A percentile compares a stretch with the other conserved stretches of the same genome.
Conservation (phyloP, 345 rosid species). For the Psidium guajava region DNA sequence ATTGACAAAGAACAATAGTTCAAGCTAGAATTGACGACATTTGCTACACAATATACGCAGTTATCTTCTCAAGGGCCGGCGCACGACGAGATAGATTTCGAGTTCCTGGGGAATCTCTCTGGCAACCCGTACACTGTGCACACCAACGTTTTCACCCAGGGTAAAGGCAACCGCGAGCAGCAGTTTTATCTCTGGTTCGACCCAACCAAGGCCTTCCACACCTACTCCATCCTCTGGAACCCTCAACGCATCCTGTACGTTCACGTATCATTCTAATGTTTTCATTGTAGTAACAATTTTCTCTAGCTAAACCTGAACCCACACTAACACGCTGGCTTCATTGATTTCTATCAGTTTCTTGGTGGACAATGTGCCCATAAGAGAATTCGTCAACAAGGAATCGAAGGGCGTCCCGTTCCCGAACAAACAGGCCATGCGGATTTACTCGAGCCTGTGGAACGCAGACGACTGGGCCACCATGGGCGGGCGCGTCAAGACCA, state of each 20-base stretch:
- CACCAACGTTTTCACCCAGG: constrained; percentile 42
- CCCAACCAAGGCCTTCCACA: constrained; percentile 37
- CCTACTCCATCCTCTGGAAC: constrained; percentile 47
- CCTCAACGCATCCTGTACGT: constrained; percentile 31
- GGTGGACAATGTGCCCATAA: constrained; percentile 37
- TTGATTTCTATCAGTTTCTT: constrained; percentile 15
- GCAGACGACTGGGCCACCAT: constrained; percentile 54
- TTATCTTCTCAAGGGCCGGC: constrained; percentile 39
- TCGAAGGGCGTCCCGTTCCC: constrained; percentile 30
- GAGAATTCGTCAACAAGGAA: constrained; percentile 40
- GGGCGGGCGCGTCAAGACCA: constrained; percentile 40
- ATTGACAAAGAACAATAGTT: background rate
- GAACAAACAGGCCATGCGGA: constrained; percentile 34
- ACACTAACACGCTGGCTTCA: background rate
- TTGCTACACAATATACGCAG: constrained; percentile 9
- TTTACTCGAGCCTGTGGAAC: constrained; percentile 51
- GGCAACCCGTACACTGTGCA: constrained; percentile 56
- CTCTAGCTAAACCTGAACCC: background rate
- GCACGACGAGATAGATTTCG: constrained; percentile 54
- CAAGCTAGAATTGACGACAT: background rate
- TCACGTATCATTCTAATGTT: background rate
- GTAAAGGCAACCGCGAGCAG: constrained; percentile 52
- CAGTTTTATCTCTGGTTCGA: constrained; percentile 58
- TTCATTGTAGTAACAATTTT: background rate
- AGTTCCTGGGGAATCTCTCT: constrained; percentile 42